Evolutionary conservation across 441 rosid genomes (phyloP), one percentile per base, ranked within the genome.

Genomic region (Gossypium trilobum): DNA sequence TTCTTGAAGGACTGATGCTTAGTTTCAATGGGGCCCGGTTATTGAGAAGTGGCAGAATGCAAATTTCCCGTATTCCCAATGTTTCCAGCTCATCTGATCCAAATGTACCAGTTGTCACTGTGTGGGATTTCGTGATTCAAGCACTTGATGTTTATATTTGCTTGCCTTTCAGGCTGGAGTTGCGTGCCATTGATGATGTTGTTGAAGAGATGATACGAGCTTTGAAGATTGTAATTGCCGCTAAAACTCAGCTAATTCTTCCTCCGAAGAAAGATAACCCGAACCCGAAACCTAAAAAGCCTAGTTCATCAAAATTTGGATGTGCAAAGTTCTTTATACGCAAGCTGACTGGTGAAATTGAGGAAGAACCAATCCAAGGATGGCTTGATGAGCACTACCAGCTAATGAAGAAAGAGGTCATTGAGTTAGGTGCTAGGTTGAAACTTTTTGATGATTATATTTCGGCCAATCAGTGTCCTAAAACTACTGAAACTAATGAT

Each of bases 331-430:
- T 96, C 71, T 83, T 82, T 75, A 78, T 96, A 67, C 95, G 96
- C 64, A 91, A 84, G 77, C 78, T 96, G 54, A 87, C 86, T 31
- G 90, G 84, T 80, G 97, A 96, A 80, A 93, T 96, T 52, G 99
- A 96, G 86, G 99, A 96, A 82, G 99, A 96, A 82, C 97, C 99
- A 33, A 68, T 96, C 66, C 98, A 93, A 80, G 99, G 99, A 29
- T 96, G 99, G 99, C 98, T 93, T 85, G 99, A 93, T 81, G 97
- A 96, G 79, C 98, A 89, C 77, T 91, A 87, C 81, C 85, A 77
- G 50, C 84, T 96, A 79, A 80, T 88, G 89, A 96, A 89, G 80
- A 89, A 84, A 48, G 96, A 88, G 85, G 97, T 97, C 27, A 75
- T 83, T 80, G 99, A 96, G 86, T 81, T 88, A 79, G 97, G 97